Evolutionary conservation across 768 basidiomycete genomes (phyloP).

Genomic region (Phanerochaete sordida): DNA sequence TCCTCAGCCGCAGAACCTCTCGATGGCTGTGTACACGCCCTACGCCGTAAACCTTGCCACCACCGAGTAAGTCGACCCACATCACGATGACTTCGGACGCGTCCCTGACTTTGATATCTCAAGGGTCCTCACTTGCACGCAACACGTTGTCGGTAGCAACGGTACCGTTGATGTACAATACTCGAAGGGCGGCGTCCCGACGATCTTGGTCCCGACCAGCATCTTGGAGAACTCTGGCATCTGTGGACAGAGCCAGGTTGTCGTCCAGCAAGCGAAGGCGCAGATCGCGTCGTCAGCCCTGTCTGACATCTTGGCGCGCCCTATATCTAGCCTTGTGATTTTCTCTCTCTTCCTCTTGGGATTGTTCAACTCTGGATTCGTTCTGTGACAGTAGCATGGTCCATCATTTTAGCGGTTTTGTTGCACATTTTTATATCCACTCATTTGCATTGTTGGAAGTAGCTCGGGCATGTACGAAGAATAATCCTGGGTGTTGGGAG

Average conservation of each 20-base stretch:
- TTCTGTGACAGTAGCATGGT: conserved; percentile 2
- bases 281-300: conserved; percentile 13
- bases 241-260: conserved; percentile 26
- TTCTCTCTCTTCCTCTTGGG: conserved; percentile 9
- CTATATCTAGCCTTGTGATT: conserved; percentile 1
- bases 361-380: conserved; percentile 5
- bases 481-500: neutral
- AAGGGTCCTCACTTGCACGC: conserved; percentile 62
- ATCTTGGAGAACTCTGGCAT: conserved; percentile 34
- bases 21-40: conserved; percentile 55
- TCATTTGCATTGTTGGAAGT: conserved; percentile 5
- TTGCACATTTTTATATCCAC: neutral
- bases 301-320: neutral
- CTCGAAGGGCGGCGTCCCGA: conserved; percentile 56
- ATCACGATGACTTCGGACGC: neutral
- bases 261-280: conserved; percentile 1
- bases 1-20: conserved; percentile 53
- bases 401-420: neutral
- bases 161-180: conserved; percentile 64
- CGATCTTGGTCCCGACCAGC: conserved; percentile 46
- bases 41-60: conserved; percentile 45
- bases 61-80: conserved; percentile 46
- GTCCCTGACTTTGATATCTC: conserved; percentile 8
- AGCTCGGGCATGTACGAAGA: conserved; percentile 6
- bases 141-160: conserved; percentile 65